Percentiles rank a stretch among this genome's conserved stretches.
Conservation (phyloP, 2,329 filamentous ascomycete species). For the Neonectria faginata region DNA sequence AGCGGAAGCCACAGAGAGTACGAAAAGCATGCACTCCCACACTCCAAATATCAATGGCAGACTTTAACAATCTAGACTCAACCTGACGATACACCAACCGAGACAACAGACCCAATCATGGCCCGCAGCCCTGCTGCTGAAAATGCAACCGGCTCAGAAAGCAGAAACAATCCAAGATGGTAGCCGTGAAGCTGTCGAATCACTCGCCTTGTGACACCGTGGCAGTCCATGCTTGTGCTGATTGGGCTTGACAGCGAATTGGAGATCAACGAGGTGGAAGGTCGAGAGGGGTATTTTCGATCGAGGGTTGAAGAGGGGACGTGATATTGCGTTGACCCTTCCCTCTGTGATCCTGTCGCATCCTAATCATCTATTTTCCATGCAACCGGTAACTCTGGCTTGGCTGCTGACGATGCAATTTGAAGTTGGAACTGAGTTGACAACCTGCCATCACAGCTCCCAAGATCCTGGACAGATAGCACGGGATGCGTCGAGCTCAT, state of each 20-base stretch:
- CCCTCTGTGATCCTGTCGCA: conserved; percentile 1
- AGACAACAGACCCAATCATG: conserved; percentile 9
- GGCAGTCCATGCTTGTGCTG: neutral
- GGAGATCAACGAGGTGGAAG: neutral
- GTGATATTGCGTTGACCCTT: neutral
- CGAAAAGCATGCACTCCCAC: conserved; percentile 10
- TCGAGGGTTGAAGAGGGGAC: neutral
- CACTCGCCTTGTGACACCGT: conserved; percentile 4
- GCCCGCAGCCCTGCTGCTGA: conserved; percentile 7
- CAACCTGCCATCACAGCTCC: conserved; percentile 3
- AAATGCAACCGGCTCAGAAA: conserved; percentile 17
- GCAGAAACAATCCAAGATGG: conserved; percentile 3
- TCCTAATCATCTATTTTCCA: conserved; percentile 7
- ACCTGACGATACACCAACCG: conserved; percentile 4
- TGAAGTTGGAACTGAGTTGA: conserved; percentile 8
- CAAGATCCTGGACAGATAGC: neutral
- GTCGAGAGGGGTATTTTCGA: conserved; percentile 7
- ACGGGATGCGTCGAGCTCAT: neutral
- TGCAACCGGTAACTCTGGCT: conserved; percentile 15
- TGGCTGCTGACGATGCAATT: conserved; percentile 11
- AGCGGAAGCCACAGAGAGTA: conserved; percentile 6
- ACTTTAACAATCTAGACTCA: conserved; percentile 8
- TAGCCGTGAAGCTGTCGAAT: neutral
- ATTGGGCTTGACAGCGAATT: neutral
- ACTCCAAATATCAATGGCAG: neutral